These are phyloP conservation scores for Hyparrhenia diplandra DNA, from an alignment of 176 grass and related monocot genomes.

Conservation along the genomic window DNA sequence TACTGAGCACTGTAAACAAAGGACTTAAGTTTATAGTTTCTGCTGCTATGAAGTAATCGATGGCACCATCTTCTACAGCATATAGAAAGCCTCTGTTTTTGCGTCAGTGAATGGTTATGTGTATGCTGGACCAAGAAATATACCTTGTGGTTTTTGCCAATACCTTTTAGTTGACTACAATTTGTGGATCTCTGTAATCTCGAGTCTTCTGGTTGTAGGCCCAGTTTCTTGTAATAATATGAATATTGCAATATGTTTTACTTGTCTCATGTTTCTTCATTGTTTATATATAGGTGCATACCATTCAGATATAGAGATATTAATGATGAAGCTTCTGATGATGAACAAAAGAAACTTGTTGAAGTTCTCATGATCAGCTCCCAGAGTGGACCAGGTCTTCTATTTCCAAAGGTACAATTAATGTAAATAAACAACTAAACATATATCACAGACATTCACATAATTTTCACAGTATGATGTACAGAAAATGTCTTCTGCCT, in stretches of 20 bases:
- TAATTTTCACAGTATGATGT: constrained; percentile 16
- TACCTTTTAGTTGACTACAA: background rate
- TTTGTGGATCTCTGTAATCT: background rate
- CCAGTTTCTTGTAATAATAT: background rate
- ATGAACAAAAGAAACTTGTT: constrained; percentile 54
- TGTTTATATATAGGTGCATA: constrained; percentile 66
- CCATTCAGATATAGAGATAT: constrained; percentile 71
- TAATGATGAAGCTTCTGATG: constrained; percentile 25
- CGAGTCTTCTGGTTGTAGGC: background rate
- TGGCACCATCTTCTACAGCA: background rate
- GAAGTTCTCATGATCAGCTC: constrained; percentile 97
- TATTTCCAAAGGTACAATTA: constrained; percentile 78
- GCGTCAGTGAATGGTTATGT: background rate
- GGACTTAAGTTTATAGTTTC: background rate
- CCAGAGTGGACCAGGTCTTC: constrained; percentile 68
- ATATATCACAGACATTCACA: background rate
- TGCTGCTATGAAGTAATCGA: background rate
- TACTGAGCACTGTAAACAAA: background rate
- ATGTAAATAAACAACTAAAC: background rate
- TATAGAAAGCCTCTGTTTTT: background rate
- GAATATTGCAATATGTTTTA: background rate
- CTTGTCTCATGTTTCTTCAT: background rate
- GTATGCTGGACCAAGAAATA: background rate
- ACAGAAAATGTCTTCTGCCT: too few relatives aligned
- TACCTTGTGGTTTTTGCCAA: background rate